These are phyloP conservation scores for Entelexis sorbosivorans DNA, from an alignment of 1,139 yeast genomes.

Conservation along the genomic window DNA sequence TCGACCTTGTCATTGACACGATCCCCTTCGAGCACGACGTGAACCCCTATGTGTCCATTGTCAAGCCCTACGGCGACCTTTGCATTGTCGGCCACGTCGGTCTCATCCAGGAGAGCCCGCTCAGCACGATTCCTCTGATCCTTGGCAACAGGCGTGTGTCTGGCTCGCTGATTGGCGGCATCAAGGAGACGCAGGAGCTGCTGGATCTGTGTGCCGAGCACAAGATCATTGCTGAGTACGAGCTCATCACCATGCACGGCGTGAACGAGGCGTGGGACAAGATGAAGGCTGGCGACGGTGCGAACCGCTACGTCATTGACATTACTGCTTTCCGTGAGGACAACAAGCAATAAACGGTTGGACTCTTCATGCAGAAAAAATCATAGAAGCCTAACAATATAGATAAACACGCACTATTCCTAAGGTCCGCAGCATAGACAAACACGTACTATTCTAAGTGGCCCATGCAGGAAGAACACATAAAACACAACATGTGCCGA, in stretches of 20 bases:
- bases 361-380: background rate
- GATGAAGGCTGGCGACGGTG: constrained; percentile 18
- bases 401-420: no score
- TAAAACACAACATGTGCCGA: no score
- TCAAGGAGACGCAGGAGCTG: constrained; percentile 23
- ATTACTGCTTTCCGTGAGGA: constrained; percentile 6
- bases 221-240: constrained; percentile 21
- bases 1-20: constrained; percentile 28
- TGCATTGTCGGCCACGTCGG: constrained; percentile 26
- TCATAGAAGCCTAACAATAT: no score
- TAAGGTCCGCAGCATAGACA: no score
- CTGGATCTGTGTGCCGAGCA: constrained; percentile 24
- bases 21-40: constrained; percentile 26
- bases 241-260: constrained; percentile 19
- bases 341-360: background rate
- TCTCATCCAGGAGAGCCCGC: constrained; percentile 2
- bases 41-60: constrained; percentile 24
- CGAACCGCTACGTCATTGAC: constrained; percentile 21
- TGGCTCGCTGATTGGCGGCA: constrained; percentile 24
- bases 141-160: constrained; percentile 7
- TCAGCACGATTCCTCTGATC: constrained; percentile 8
- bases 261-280: constrained; percentile 21
- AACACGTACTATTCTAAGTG: no score
- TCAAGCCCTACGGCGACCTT: constrained; percentile 26
- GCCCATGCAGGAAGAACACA: no score